Base-by-base conservation (phyloP, 2,329 filamentous ascomycete genomes). In the Fusarium caatingaense region DNA sequence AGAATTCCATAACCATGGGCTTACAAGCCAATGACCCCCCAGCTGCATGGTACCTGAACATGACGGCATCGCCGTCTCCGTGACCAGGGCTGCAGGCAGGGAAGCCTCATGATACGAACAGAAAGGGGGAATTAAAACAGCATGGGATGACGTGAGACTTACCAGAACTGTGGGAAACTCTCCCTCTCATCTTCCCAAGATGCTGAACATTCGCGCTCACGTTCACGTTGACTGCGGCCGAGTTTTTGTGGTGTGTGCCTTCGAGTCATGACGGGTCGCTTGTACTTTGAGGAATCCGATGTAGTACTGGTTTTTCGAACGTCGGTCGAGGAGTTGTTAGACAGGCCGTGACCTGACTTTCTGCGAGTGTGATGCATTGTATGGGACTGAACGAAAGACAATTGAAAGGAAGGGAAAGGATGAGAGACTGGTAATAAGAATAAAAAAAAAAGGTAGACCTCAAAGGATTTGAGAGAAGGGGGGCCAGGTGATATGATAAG, bases 91-190 rank as follows among this genome's bases (percentile, higher is more conserved):
- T 64, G 67, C 69, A 68, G 67, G 66, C 60, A 67, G 60, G 53
- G 46, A 63, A 67, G 49, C 30, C 34, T 53, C 56, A 60, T 66
- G 41, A 45, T 49, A 25, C 67, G 45, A 12, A 61, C 53, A 59
- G 57, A 57, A 68, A 61, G 50, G 45, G 55, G 47, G 30, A 42
- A 56, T 30, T 28, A 25, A 57, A 60, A 47, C 30, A 53, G 37
- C 32, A 40, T 55, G 56, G 30, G 53, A 60, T 60, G 58, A 66
- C 47, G 60, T 66, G 64, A 70, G 60, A 85, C 87, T 61, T 84
- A 91, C 88, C 88, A 91, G 75, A 84, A 90, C 76, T 90, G 88
- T 23, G 88, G 88, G 68, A 91, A 90, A 78, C 85, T 88, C 74
- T 90, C 88, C 58, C 87, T 82, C 74, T 89, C 87, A 57, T 89